Evolutionary conservation across 2,329 filamentous ascomycete genomes (phyloP).

Genomic region (Pestalotiopsis sp.): DNA sequence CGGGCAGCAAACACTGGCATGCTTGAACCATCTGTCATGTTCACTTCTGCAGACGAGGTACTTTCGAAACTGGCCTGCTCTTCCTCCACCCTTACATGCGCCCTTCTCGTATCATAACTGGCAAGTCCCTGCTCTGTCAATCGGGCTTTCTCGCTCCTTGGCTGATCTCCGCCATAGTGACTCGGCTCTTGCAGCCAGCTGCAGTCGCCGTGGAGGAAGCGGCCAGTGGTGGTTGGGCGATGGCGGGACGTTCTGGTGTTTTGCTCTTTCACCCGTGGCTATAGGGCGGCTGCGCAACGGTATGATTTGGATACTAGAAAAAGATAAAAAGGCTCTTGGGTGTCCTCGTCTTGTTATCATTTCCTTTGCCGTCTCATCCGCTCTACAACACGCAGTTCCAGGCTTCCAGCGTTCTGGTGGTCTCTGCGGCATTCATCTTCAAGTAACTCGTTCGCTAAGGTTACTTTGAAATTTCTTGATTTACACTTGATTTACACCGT

Average conservation of each 20-base stretch:
- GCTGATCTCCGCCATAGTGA: conserved; percentile 12
- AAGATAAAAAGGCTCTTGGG: conserved; percentile 22
- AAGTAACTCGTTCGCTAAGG: conserved; percentile 34
- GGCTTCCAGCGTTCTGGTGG: neutral
- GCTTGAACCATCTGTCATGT: neutral
- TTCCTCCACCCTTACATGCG: neutral
- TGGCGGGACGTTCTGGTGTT: conserved; percentile 20
- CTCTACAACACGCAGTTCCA: neutral
- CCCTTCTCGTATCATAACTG: conserved; percentile 19
- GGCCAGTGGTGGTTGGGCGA: conserved; percentile 12
- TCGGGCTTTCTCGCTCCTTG: conserved; percentile 4
- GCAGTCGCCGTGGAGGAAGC: conserved; percentile 13
- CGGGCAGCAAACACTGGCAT: neutral
- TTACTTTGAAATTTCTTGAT: conserved; percentile 25
- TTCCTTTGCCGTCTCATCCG: conserved; percentile 18
- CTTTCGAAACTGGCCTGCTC: neutral
- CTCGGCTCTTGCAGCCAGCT: conserved; percentile 13
- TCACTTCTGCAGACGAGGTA: neutral
- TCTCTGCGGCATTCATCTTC: conserved; percentile 9
- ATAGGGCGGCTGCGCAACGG: conserved; percentile 7
- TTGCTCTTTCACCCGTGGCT: conserved; percentile 16
- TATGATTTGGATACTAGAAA: conserved; percentile 18
- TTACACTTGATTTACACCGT: conserved; percentile 1
- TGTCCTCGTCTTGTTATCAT: conserved; percentile 15
- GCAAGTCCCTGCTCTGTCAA: conserved; percentile 11